phyloP scores from a whole-genome alignment of 371 early-diverging fungal species.

The Zancudomyces culisetae region DNA sequence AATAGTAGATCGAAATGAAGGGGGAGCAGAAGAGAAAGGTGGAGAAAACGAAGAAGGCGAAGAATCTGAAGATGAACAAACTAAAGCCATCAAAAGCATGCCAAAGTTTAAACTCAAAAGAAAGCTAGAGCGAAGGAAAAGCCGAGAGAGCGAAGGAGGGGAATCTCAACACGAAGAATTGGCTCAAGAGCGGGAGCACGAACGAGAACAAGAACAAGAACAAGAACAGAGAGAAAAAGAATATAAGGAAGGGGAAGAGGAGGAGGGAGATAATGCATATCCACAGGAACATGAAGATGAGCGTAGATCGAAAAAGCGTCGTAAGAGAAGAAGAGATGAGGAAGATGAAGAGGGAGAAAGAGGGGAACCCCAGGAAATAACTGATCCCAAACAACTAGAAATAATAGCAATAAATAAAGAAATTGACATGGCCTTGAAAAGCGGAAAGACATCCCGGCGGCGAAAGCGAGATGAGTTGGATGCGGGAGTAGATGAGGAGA shows the following conservation, averaged over 20 bases:
- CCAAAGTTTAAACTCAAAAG: not conserved
- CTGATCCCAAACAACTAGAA: slow-evolving; percentile 22
- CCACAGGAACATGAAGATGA: not conserved
- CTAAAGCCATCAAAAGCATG: not conserved
- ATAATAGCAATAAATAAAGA: slow-evolving; percentile 36
- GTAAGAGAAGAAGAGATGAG: not conserved
- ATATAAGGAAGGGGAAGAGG: not conserved
- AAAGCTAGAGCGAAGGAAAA: not conserved
- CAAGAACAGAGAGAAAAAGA: not conserved
- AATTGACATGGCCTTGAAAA: slow-evolving; percentile 36
- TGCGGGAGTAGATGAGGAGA: slow-evolving; percentile 36
- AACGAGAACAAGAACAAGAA: not conserved
- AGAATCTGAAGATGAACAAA: not conserved
- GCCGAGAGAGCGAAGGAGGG: not conserved
- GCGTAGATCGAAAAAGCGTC: not conserved
- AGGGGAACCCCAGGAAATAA: slow-evolving; percentile 7
- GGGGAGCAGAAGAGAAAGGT: not conserved
- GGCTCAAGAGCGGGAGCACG: not conserved
- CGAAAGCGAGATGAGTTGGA: slow-evolving; percentile 46
- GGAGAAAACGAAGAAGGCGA: not conserved
- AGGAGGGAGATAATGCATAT: not conserved
- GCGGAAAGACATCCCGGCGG: slow-evolving; percentile 37
- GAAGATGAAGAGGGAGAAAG: slow-evolving; percentile 3
- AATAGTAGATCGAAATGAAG: not conserved
- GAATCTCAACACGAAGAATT: not conserved